Percentiles rank a stretch among this genome's conserved stretches.
These are phyloP conservation scores for Astragalus membranaceus DNA, from an alignment of 306 rosid species.

Conservation along the genomic window DNA sequence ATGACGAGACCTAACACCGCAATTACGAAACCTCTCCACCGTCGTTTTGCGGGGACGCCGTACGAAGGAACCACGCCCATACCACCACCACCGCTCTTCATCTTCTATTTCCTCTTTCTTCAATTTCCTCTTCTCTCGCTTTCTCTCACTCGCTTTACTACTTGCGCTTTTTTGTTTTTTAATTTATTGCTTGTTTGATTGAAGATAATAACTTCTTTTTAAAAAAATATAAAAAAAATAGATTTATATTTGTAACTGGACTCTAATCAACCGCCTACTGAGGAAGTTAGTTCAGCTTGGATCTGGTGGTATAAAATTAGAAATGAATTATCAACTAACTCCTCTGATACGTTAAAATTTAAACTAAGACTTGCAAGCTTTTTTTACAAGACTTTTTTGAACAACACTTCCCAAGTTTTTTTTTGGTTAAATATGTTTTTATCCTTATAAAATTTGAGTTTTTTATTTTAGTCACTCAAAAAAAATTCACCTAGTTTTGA, in stretches of 20 bases:
- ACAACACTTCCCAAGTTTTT: too few relatives aligned
- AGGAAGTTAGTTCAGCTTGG: constrained; percentile 27
- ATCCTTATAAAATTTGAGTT: too few relatives aligned
- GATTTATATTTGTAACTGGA: background rate
- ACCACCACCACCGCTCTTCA: constrained; percentile 58
- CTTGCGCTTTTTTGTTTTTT: constrained; percentile 16
- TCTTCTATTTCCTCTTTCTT: constrained; percentile 10
- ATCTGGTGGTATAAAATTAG: background rate
- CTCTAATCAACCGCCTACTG: constrained; percentile 18
- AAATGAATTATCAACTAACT: too few relatives aligned
- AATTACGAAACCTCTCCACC: constrained; percentile 82
- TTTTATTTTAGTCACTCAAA: too few relatives aligned
- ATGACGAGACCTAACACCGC: constrained; percentile 85
- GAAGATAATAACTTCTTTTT: background rate
- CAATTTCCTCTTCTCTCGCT: background rate
- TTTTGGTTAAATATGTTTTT: too few relatives aligned
- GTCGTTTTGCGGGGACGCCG: constrained; percentile 55
- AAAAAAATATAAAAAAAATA: background rate
- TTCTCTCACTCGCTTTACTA: constrained; percentile 8
- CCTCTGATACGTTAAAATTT: too few relatives aligned
- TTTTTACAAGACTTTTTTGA: too few relatives aligned
- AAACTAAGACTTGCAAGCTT: too few relatives aligned
- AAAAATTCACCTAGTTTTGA: too few relatives aligned
- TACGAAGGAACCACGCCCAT: constrained; percentile 50
- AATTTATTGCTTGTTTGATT: background rate